Percentiles rank a stretch among this genome's conserved stretches.
These are phyloP conservation scores for Dalechampia spathulata DNA, from an alignment of 441 rosid species.

Conservation along the genomic window DNA sequence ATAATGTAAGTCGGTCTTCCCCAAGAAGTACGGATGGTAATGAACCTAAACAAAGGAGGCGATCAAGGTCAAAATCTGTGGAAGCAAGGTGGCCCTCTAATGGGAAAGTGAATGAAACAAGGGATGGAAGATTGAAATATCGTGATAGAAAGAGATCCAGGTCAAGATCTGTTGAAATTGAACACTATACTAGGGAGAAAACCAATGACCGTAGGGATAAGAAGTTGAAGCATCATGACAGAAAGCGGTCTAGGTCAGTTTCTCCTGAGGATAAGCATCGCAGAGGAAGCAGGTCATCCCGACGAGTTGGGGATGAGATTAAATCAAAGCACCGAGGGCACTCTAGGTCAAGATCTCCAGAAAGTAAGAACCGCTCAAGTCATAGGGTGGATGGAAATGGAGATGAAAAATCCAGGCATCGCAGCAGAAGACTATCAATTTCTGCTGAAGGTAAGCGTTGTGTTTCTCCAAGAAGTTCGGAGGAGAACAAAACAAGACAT, in stretches of 20 bases:
- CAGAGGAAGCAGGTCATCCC: constrained; percentile 43
- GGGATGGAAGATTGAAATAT: constrained; percentile 31
- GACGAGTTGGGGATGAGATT: constrained; percentile 38
- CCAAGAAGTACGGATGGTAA: constrained; percentile 36
- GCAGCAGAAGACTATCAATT: constrained; percentile 34
- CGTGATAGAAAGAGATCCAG: constrained; percentile 49
- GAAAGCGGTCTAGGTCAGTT: constrained; percentile 50
- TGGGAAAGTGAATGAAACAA: constrained; percentile 32
- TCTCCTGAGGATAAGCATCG: constrained; percentile 41
- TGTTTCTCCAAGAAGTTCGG: constrained; percentile 38
- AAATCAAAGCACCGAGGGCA: constrained; percentile 39
- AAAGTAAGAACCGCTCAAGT: constrained; percentile 34
- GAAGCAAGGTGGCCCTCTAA: constrained; percentile 30
- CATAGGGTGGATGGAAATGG: constrained; percentile 30
- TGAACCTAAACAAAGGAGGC: constrained; percentile 37
- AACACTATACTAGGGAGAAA: constrained; percentile 33
- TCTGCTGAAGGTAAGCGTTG: constrained; percentile 38
- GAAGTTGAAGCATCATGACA: constrained; percentile 40
- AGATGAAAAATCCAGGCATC: constrained; percentile 45
- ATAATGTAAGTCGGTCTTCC: constrained; percentile 30
- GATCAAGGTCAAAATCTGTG: constrained; percentile 48
- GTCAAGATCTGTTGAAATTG: constrained; percentile 50
- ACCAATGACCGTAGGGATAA: constrained; percentile 40
- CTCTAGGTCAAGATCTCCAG: constrained; percentile 54
- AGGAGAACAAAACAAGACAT: constrained; percentile 31